phyloP scores from a whole-genome alignment of 2,329 filamentous ascomycete genomes.

The Paradendryphiella salina region DNA sequence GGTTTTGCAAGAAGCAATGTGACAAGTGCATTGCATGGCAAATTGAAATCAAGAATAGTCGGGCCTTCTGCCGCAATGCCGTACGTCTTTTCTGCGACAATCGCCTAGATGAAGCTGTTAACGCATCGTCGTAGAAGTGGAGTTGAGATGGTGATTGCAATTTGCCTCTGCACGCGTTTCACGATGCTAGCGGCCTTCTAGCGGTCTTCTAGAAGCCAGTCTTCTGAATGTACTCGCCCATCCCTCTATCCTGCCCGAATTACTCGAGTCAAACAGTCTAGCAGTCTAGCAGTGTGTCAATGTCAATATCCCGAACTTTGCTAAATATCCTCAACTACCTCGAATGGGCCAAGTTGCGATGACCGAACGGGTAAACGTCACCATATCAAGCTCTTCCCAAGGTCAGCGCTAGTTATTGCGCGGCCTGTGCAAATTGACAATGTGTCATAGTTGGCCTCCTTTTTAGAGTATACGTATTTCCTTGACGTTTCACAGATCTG shows the following conservation, averaged over 20 bases:
- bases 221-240: constrained; percentile 30
- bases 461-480: constrained; percentile 9
- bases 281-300: constrained; percentile 9
- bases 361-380: constrained; percentile 8
- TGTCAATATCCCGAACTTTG: constrained; percentile 24
- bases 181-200: constrained; percentile 36
- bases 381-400: constrained; percentile 6
- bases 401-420: not conserved
- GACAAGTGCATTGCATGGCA: constrained; percentile 10
- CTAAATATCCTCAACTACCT: constrained; percentile 4
- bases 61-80: constrained; percentile 10
- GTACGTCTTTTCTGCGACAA: constrained; percentile 10
- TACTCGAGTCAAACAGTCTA: constrained; percentile 19
- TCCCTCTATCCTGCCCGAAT: constrained; percentile 27
- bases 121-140: constrained; percentile 16
- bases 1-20: constrained; percentile 7
- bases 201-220: constrained; percentile 32
- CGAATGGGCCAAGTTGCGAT: constrained; percentile 14
- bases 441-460: constrained; percentile 2
- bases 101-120: constrained; percentile 17
- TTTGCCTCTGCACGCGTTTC: constrained; percentile 31
- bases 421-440: constrained; percentile 7
- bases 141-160: constrained; percentile 13
- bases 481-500: constrained; percentile 17
- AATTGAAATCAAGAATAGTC: constrained; percentile 9